A percentile compares a stretch with the other conserved stretches of the same genome.
These are phyloP conservation scores for Odonthalia washingtoniensis DNA, from an alignment of 31 red algal genomes.

Conservation along the genomic window DNA sequence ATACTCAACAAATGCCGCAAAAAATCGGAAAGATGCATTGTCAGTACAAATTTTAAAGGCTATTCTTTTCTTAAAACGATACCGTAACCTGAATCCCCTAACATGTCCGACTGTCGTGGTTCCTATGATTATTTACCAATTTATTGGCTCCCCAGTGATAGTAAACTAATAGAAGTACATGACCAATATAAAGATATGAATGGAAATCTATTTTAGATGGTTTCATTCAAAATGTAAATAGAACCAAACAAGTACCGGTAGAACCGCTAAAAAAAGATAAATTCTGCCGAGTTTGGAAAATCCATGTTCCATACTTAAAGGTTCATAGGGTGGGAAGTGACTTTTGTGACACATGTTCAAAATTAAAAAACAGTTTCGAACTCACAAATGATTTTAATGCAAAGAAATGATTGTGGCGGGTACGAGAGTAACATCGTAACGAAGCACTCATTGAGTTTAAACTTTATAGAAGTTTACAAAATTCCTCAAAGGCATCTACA, in stretches of 20 bases:
- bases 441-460: neutral
- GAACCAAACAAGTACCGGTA: neutral
- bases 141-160: neutral
- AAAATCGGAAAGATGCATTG: neutral
- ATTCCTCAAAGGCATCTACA: neutral
- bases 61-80: neutral
- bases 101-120: no score
- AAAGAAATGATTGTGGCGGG: neutral
- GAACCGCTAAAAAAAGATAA: neutral
- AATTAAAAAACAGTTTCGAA: neutral
- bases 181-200: neutral
- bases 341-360: neutral
- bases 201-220: neutral
- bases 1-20: neutral
- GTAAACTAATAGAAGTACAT: neutral
- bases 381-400: neutral
- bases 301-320: neutral
- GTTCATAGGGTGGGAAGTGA: neutral
- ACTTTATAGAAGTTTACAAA: neutral
- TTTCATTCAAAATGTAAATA: neutral
- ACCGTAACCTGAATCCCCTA: no score
- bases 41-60: neutral
- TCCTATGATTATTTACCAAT: no score
- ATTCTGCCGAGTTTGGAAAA: neutral
- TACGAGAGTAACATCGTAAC: neutral